Evolutionary conservation across 176 grass and related monocot genomes (phyloP).

Genomic region (Carex pumila): DNA sequence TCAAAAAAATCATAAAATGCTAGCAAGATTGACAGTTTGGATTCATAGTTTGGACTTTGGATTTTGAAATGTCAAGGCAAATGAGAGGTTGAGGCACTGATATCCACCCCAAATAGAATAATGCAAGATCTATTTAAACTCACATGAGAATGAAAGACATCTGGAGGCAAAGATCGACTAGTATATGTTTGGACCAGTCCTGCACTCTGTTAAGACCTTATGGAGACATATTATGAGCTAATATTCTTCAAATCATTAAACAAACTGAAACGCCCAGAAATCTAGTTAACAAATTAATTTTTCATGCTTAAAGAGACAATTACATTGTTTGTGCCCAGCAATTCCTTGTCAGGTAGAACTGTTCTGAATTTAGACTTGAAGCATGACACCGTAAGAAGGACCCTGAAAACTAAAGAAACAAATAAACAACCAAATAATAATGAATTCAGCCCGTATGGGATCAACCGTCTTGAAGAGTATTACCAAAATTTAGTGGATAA

Average conservation of each 20-base stretch:
- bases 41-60: background rate
- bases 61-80: background rate
- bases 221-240: slow-evolving; percentile 33
- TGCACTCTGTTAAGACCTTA: slow-evolving; percentile 67
- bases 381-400: slow-evolving; percentile 61
- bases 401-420: slow-evolving; percentile 44
- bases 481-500: slow-evolving; percentile 81
- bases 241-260: background rate
- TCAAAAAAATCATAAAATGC: background rate
- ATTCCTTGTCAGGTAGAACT: slow-evolving; percentile 56
- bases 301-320: slow-evolving; percentile 23
- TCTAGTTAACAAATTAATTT: slow-evolving; percentile 16
- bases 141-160: slow-evolving; percentile 46
- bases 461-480: slow-evolving; percentile 13
- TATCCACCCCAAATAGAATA: background rate
- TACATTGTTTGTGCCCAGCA: slow-evolving; percentile 84
- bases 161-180: slow-evolving; percentile 49
- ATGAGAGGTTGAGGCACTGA: background rate
- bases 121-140: slow-evolving; percentile 13
- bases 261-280: slow-evolving; percentile 20
- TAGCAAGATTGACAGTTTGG: background rate
- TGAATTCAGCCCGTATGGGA: slow-evolving; percentile 13
- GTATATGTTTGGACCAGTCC: slow-evolving; percentile 71
- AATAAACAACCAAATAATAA: slow-evolving; percentile 5
- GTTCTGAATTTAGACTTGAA: slow-evolving; percentile 73